Base-by-base conservation (phyloP, 176 grass and related monocot species). In the Bromus sterilis region DNA sequence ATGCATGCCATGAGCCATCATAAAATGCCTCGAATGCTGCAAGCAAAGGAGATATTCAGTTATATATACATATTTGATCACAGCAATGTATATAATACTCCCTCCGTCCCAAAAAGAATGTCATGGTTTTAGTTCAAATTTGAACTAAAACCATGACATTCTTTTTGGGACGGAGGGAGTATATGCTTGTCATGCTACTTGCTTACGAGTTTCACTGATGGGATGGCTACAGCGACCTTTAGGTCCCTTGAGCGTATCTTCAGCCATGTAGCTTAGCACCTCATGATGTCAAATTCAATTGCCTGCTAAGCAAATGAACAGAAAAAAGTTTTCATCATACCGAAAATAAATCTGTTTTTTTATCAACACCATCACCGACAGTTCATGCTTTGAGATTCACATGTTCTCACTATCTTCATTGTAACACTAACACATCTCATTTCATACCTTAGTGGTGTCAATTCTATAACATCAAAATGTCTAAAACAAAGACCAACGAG, bases 1-100 rank as follows among this genome's bases (percentile, higher is more conserved):
- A 80, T 65, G 80, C 92, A 83, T 94, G 95, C 95, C 95, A 94
- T 14, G 90, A 92, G 11, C 95, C 95, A 30, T 83, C 40, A 71
- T 91, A 75, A 78, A 94, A 87, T 56, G 80, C 88, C 71, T 98
- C 92, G 56, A 98, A 98, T 31, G 92, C 95, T 98, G 84, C 62
- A 87, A 80, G 12, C 6, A 62, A 80, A 82, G 1, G 4, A 84
- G 20, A 53, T 4, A 33, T 78, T 49, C 9, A 70, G 32, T 26
- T 29, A 59, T 44, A 77, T 39, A 32, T 42, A 39, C 7, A 53
- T 53, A 21, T 53, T 0, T 53, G 48, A 21, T 53, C 48, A 21
- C 9, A 53, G 18, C 24, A 58, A 1, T 58, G n/a, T n/a, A n/a
- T n/a, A n/a, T n/a, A n/a, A n/a, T n/a, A n/a, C n/a, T n/a, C n/a